Evolutionary conservation across 2,329 filamentous ascomycete genomes (phyloP).

Genomic region (Phaeosphaeria sp.): DNA sequence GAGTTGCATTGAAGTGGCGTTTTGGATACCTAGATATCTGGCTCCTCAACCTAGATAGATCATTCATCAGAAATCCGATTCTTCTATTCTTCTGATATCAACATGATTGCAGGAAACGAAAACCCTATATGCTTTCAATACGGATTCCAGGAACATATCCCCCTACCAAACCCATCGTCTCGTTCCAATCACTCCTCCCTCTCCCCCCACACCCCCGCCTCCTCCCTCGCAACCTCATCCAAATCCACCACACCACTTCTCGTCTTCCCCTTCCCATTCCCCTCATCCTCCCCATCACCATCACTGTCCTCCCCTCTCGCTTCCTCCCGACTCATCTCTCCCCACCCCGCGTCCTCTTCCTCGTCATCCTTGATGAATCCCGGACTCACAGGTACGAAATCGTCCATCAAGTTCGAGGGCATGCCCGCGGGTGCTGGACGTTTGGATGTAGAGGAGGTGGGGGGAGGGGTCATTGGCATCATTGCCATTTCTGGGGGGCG

Average conservation of each 20-base stretch:
- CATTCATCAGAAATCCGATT: too few species aligned
- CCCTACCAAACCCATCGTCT: neutral
- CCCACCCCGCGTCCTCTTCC: slow-evolving; percentile 44
- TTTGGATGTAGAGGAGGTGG: slow-evolving; percentile 14
- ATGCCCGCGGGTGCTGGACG: slow-evolving; percentile 29
- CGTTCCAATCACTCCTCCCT: slow-evolving; percentile 24
- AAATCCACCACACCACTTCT: too few species aligned
- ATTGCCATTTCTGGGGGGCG: slow-evolving; percentile 39
- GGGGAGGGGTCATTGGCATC: slow-evolving; percentile 40
- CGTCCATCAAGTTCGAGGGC: slow-evolving; percentile 45
- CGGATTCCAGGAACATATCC: too few species aligned
- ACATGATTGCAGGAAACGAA: too few species aligned
- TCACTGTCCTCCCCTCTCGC: slow-evolving; percentile 15
- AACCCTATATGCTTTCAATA: too few species aligned
- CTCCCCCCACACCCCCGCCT: slow-evolving; percentile 46
- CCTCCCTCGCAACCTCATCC: slow-evolving; percentile 44
- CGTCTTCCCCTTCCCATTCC: slow-evolving; percentile 7
- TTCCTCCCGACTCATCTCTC: slow-evolving; percentile 38
- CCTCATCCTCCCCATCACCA: slow-evolving; percentile 26
- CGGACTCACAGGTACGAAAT: slow-evolving; percentile 39
- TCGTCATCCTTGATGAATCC: slow-evolving; percentile 29
- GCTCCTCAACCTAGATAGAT: too few species aligned
- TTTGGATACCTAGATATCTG: neutral
- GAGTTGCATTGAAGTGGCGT: neutral
- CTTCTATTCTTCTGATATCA: too few species aligned